Conservation (phyloP, 441 rosid genomes). For the Pelargonium cotyledonis region DNA sequence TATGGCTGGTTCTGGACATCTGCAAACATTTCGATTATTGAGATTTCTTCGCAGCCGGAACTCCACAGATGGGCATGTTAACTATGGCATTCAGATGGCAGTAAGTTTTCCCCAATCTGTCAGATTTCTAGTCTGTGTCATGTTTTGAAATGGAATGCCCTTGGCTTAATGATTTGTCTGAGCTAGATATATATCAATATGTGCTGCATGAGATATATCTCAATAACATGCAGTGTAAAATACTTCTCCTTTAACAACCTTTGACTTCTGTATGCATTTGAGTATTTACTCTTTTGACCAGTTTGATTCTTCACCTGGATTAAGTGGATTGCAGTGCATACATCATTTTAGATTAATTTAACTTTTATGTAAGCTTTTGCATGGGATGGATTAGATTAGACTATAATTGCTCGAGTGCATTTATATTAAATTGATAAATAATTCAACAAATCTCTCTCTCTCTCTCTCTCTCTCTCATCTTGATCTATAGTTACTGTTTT, state of each 20-base stretch:
- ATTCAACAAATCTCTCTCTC: neutral
- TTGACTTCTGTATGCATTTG: neutral
- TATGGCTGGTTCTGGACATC: conserved; percentile 98
- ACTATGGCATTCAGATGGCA: conserved; percentile 89
- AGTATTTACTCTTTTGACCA: conserved; percentile 2
- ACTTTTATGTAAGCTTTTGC: conserved; percentile 2
- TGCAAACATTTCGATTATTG: conserved; percentile 72
- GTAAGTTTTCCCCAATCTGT: conserved; percentile 42
- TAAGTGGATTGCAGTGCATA: neutral
- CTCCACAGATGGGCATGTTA: conserved; percentile 83
- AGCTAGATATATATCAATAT: neutral
- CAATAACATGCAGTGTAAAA: neutral
- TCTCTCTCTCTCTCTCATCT: conserved; percentile 5
- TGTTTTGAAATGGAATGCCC: neutral
- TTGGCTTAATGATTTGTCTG: neutral
- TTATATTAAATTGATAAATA: conserved; percentile 10
- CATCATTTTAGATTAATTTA: neutral
- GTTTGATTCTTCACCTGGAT: neutral
- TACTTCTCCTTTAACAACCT: neutral
- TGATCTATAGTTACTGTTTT: conserved; percentile 17
- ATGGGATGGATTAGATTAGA: conserved; percentile 7
- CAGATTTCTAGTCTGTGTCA: conserved; percentile 4
- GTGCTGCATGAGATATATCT: conserved; percentile 5
- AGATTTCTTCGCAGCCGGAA: conserved; percentile 77
- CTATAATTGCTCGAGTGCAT: neutral